phyloP scores from a whole-genome alignment of 2,329 filamentous ascomycete genomes.

The Xylariales sp. region DNA sequence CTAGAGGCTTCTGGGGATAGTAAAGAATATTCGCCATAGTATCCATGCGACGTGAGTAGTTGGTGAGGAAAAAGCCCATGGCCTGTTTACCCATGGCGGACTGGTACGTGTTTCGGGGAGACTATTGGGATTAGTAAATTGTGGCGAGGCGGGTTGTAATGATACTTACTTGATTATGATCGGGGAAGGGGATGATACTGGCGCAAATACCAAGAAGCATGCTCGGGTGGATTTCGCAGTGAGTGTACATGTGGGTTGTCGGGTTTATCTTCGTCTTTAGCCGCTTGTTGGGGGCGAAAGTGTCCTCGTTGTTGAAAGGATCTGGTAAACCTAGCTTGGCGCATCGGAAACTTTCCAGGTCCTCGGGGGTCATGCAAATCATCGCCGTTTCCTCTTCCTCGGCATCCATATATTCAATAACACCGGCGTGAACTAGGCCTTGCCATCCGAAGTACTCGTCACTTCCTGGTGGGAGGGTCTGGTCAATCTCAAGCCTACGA shows the following conservation, averaged over 20 bases:
- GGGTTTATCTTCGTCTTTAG: conserved; percentile 90
- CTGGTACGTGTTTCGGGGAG: conserved; percentile 98
- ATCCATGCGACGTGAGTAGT: conserved; percentile 97
- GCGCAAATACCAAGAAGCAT: conserved; percentile 99
- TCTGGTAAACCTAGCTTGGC: conserved; percentile 68
- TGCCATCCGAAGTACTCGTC: conserved; percentile 84
- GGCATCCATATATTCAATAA: conserved; percentile 95
- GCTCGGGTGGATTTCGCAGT: conserved; percentile 98
- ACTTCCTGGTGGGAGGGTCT: conserved; percentile 70
- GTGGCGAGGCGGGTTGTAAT: background rate
- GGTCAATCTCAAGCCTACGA: conserved; percentile 78
- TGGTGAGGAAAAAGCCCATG: conserved; percentile 98
- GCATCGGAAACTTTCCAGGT: conserved; percentile 81
- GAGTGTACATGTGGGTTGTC: conserved; percentile 91
- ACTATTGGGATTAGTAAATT: conserved; percentile 64
- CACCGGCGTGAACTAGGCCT: conserved; percentile 83
- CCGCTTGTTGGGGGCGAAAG: conserved; percentile 76
- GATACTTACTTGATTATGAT: conserved; percentile 84
- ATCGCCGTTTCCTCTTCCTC: conserved; percentile 99
- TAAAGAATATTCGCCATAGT: conserved; percentile 99
- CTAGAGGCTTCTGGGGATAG: conserved; percentile 97
- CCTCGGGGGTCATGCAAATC: conserved; percentile 99
- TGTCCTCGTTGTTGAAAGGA: conserved; percentile 62
- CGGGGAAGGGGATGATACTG: conserved; percentile 99
- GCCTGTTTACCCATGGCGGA: conserved; percentile 99